Evolutionary conservation across 805 yeast species (phyloP).

Genomic region (Kodamaea lidongshanica): DNA sequence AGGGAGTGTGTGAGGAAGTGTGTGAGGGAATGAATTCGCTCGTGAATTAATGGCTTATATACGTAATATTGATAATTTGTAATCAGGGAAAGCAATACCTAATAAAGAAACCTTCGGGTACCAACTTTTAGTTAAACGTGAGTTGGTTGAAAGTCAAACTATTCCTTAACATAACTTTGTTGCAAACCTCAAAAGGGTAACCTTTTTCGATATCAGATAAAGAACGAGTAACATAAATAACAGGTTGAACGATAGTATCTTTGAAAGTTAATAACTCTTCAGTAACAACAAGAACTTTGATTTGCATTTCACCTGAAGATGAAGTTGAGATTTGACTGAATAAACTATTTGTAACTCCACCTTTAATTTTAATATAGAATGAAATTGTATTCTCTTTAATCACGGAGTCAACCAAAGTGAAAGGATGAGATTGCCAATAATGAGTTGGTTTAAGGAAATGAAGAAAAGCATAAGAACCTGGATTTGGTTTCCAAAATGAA

Average conservation of each 20-base stretch:
- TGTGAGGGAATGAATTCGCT: too few species aligned
- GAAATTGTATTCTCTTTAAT: slow-evolving; percentile 22
- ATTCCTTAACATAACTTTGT: too few species aligned
- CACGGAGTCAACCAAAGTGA: slow-evolving; percentile 47
- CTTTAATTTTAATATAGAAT: slow-evolving; percentile 28
- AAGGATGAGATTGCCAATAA: slow-evolving; percentile 74
- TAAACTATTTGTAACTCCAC: slow-evolving; percentile 34
- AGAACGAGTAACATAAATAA: slow-evolving; percentile 41
- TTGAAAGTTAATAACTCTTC: slow-evolving; percentile 29
- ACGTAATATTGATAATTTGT: too few species aligned
- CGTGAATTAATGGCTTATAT: too few species aligned
- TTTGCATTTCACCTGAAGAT: slow-evolving; percentile 25
- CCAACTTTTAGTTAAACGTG: too few species aligned
- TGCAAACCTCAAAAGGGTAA: too few species aligned
- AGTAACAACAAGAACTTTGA: slow-evolving; percentile 39
- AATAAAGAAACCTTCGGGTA: too few species aligned
- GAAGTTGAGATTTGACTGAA: slow-evolving; percentile 29
- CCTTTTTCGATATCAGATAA: too few species aligned
- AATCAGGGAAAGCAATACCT: too few species aligned
- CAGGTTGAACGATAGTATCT: slow-evolving; percentile 28
- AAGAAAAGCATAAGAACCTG: slow-evolving; percentile 54
- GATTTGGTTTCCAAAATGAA: slow-evolving; percentile 40
- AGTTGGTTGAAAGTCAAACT: too few species aligned
- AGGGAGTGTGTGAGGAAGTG: too few species aligned
- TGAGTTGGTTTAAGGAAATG: slow-evolving; percentile 46